Percentiles rank a stretch among this genome's conserved stretches.
These are phyloP conservation scores for Talaromyces sp. DNA, from an alignment of 2,329 filamentous ascomycete genomes.

Conservation along the genomic window DNA sequence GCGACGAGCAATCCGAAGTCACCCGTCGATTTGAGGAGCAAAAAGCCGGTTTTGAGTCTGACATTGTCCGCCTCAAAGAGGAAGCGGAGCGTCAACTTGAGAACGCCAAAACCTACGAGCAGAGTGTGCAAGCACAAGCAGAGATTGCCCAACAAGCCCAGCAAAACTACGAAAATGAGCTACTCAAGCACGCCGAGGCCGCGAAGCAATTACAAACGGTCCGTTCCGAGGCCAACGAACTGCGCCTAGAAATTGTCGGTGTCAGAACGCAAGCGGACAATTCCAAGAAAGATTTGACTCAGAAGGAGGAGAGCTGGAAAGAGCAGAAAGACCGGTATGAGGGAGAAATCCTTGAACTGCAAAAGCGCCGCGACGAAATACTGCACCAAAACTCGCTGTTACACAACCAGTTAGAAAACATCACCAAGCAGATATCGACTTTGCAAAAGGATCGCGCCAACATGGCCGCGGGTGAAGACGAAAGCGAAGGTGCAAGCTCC, in stretches of 20 bases:
- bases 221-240: constrained; percentile 72
- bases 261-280: constrained; percentile 79
- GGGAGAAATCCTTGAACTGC: constrained; percentile 74
- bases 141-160: constrained; percentile 91
- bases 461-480: constrained; percentile 48
- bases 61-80: constrained; percentile 76
- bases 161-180: constrained; percentile 89
- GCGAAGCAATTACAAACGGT: constrained; percentile 76
- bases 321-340: constrained; percentile 77
- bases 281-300: constrained; percentile 70
- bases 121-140: constrained; percentile 87
- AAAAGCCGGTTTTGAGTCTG: constrained; percentile 70
- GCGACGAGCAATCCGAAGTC: constrained; percentile 74
- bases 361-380: constrained; percentile 74
- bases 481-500: constrained; percentile 47
- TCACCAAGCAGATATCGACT: constrained; percentile 72
- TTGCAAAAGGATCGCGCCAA: constrained; percentile 70
- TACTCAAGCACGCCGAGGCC: constrained; percentile 94
- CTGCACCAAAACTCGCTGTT: constrained; percentile 86
- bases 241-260: constrained; percentile 73
- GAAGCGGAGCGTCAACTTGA: constrained; percentile 76
- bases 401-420: constrained; percentile 80
- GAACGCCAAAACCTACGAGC: constrained; percentile 77
- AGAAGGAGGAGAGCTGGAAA: constrained; percentile 83
- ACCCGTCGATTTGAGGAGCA: constrained; percentile 72